These are phyloP conservation scores for Auricularia heimuer DNA, from an alignment of 768 basidiomycete species.

Conservation along the genomic window DNA sequence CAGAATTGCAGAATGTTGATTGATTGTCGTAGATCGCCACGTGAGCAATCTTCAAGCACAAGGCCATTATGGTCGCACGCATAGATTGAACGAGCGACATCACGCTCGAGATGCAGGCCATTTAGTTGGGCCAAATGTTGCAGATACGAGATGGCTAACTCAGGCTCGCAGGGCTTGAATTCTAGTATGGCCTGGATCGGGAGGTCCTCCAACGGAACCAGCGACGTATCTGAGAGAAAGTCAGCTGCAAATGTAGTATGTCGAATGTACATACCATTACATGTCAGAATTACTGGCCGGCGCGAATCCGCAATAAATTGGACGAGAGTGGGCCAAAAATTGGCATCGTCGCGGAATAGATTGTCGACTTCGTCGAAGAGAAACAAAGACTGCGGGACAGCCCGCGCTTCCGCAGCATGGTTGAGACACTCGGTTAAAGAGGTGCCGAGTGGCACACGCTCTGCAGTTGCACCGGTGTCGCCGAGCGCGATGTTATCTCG, in stretches of 20 bases:
- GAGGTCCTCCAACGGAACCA: slow-evolving; percentile 63
- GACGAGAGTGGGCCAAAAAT: slow-evolving; percentile 78
- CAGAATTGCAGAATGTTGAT: slow-evolving; percentile 55
- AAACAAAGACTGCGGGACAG: slow-evolving; percentile 73
- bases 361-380: slow-evolving; percentile 94
- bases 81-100: slow-evolving; percentile 38
- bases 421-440: background rate
- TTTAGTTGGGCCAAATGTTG: slow-evolving; percentile 50
- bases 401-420: slow-evolving; percentile 7
- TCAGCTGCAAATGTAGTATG: slow-evolving; percentile 4
- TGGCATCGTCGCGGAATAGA: slow-evolving; percentile 74
- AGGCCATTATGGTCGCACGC: slow-evolving; percentile 21
- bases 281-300: slow-evolving; percentile 88
- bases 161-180: slow-evolving; percentile 50
- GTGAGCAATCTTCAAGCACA: slow-evolving; percentile 26
- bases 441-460: background rate
- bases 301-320: slow-evolving; percentile 74
- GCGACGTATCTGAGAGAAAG: slow-evolving; percentile 45
- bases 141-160: slow-evolving; percentile 57
- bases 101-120: slow-evolving; percentile 36
- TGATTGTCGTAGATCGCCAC: slow-evolving; percentile 53
- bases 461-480: background rate
- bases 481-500: background rate
- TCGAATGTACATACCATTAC: slow-evolving; percentile 60
- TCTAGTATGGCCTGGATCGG: slow-evolving; percentile 63